These are phyloP conservation scores for Fraxinus quadrangulata DNA, from an alignment of 257 asterid genomes.

Conservation along the genomic window DNA sequence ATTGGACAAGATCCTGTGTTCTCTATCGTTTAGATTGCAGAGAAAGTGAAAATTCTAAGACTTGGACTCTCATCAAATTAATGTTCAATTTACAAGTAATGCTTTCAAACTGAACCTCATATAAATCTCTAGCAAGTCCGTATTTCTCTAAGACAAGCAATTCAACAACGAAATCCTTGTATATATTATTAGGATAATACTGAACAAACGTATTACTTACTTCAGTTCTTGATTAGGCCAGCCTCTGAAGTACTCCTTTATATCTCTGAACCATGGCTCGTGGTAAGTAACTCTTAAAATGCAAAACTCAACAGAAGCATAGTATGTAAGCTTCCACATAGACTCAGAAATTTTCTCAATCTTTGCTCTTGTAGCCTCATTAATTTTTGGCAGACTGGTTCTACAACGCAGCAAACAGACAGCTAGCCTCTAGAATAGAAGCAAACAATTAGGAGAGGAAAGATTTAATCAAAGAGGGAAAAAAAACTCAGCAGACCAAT, in stretches of 20 bases:
- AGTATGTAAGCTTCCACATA: conserved; percentile 91
- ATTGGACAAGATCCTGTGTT: not conserved
- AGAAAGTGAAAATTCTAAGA: too few species aligned
- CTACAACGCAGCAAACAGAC: conserved; percentile 60
- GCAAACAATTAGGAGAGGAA: conserved; percentile 15
- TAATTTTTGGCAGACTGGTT: conserved; percentile 41
- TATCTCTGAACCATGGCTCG: conserved; percentile 72
- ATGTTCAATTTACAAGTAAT: not conserved
- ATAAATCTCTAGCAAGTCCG: not conserved
- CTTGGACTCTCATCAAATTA: not conserved
- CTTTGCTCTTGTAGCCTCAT: conserved; percentile 60
- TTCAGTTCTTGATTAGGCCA: conserved; percentile 82
- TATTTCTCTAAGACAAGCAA: not conserved
- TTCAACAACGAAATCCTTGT: not conserved
- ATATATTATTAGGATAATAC: not conserved
- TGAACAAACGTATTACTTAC: not conserved
- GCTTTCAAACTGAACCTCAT: not conserved
- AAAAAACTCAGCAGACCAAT: not conserved
- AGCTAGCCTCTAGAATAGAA: conserved; percentile 67
- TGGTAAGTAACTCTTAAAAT: conserved; percentile 20
- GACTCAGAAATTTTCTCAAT: conserved; percentile 86
- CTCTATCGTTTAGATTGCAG: not conserved
- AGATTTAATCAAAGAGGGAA: not conserved
- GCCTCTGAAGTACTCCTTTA: conserved; percentile 61
- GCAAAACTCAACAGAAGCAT: conserved; percentile 64